These are phyloP conservation scores for Agaricus bisporus DNA, from an alignment of 768 basidiomycete species.

Conservation along the genomic window DNA sequence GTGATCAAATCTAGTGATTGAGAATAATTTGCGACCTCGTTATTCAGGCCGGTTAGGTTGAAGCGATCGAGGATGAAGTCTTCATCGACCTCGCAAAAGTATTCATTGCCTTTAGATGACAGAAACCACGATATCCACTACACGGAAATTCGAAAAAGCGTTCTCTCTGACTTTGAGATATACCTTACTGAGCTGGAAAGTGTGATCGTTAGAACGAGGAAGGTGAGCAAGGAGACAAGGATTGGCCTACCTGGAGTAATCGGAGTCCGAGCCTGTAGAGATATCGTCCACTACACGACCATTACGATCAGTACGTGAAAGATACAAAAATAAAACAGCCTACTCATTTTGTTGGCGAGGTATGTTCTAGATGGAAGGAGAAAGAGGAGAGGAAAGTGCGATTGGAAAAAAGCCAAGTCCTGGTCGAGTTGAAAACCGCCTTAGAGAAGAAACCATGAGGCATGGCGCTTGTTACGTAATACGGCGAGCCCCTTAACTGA, in stretches of 20 bases:
- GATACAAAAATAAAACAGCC: too few relatives aligned
- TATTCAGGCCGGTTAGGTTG: slow-evolving; percentile 95
- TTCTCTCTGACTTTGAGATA: neutral
- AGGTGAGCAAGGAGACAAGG: slow-evolving; percentile 13
- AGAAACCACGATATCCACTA: slow-evolving; percentile 99
- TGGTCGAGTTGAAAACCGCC: neutral
- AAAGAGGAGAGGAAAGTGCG: neutral
- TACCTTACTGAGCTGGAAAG: slow-evolving; percentile 8
- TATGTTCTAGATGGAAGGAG: too few relatives aligned
- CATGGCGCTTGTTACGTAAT: neutral
- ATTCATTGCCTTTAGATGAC: slow-evolving; percentile 97
- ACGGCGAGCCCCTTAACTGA: neutral
- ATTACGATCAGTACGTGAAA: neutral
- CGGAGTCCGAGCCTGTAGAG: slow-evolving; percentile 92
- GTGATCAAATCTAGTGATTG: slow-evolving; percentile 95
- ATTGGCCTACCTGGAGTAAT: slow-evolving; percentile 86
- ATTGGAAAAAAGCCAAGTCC: neutral
- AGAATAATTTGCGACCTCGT: slow-evolving; percentile 90
- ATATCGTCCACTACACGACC: slow-evolving; percentile 64
- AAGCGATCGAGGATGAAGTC: slow-evolving; percentile 98
- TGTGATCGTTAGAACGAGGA: slow-evolving; percentile 8
- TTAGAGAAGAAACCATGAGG: neutral
- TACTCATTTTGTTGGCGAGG: too few relatives aligned
- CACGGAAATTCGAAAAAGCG: neutral
- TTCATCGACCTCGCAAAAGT: slow-evolving; percentile 99